phyloP scores from a whole-genome alignment of 352 stramenopile genomes.

The Phytophthora macrochlamydospora region DNA sequence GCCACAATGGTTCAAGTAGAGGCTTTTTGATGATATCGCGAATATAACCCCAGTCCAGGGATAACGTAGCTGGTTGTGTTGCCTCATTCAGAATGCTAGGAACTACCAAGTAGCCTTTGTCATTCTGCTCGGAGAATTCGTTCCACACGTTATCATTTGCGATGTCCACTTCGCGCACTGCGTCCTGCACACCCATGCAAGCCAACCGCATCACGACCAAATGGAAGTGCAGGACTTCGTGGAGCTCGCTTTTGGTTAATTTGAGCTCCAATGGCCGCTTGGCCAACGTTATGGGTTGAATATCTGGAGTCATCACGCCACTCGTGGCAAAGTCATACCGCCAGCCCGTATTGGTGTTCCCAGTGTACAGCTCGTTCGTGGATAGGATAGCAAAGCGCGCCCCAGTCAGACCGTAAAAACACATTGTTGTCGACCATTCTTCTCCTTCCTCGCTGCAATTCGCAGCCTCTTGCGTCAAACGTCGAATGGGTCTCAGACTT shows the following conservation, averaged over 20 bases:
- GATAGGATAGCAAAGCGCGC: conserved; percentile 76
- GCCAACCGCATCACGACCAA: conserved; percentile 78
- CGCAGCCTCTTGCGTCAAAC: conserved; percentile 30
- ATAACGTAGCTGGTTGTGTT: conserved; percentile 19
- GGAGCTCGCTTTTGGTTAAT: conserved; percentile 62
- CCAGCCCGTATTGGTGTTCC: conserved; percentile 81
- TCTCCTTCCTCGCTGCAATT: conserved; percentile 35
- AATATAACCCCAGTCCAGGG: conserved; percentile 74
- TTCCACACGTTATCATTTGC: conserved; percentile 65
- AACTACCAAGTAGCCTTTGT: conserved; percentile 88
- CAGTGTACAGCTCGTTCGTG: conserved; percentile 81
- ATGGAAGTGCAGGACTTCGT: conserved; percentile 75
- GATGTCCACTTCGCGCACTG: conserved; percentile 71
- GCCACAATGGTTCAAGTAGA: conserved; percentile 75
- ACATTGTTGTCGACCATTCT: conserved; percentile 65
- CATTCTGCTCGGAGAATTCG: conserved; percentile 87
- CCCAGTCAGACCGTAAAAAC: conserved; percentile 76
- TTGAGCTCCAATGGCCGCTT: conserved; percentile 47
- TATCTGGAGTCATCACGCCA: conserved; percentile 66
- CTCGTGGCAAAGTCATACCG: conserved; percentile 84
- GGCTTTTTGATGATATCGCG: conserved; percentile 63
- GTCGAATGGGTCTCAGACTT: conserved; percentile 70
- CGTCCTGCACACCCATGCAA: conserved; percentile 80
- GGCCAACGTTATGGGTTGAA: conserved; percentile 67
- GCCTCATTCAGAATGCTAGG: conserved; percentile 46